Evolutionary conservation across 2,329 filamentous ascomycete species (phyloP), one percentile per base, ranked within the genome.

Genomic region (Pyricularia pennisetigena): DNA sequence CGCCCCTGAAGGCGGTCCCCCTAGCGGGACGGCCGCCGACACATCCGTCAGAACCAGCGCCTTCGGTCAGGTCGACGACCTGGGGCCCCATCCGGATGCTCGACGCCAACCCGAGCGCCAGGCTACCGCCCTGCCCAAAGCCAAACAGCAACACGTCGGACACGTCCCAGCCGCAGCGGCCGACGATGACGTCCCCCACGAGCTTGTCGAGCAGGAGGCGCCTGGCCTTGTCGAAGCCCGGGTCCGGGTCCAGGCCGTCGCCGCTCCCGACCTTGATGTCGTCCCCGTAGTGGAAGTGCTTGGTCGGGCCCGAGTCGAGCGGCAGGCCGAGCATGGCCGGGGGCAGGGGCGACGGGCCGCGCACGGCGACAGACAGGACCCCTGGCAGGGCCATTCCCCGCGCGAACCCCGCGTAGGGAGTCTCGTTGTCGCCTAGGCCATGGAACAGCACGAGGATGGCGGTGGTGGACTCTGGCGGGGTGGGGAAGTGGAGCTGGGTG

Each of bases 391-490:
- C 82, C 70, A 97, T 79, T 72, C 86, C 87, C 68, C 82, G 81
- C 24, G 88, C 91, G 70, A 97, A 90, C 63, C 80, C 79, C 69
- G 86, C 84, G 76, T 95, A 96, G 49, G 90, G 83, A 3, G 76
- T 74, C 69, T 92, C 85, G 41, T 85, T 87, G 79, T 97, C 93
- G 70, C 93, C 93, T 14, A 97, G 85, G 71, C 93, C 93, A 78
- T 97, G 93, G 69, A 97, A 87, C 67, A 97, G 85, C 74, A 97
- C 80, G 70, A 97, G 86, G 72, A 96, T 83, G 73, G 94, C 90
- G 62, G 88, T 90, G 10, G 90, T 86, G 14, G 85, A 85, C 70
- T 90, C 86, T 54, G 85, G 79, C 26, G 85, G 82, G 30, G 80
- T 76, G 61, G 84, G 83, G 74, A 81, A 83, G 72, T 83, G 79